Conservation (phyloP, 2,329 filamentous ascomycete genomes). For the Aspergillus texensis region DNA sequence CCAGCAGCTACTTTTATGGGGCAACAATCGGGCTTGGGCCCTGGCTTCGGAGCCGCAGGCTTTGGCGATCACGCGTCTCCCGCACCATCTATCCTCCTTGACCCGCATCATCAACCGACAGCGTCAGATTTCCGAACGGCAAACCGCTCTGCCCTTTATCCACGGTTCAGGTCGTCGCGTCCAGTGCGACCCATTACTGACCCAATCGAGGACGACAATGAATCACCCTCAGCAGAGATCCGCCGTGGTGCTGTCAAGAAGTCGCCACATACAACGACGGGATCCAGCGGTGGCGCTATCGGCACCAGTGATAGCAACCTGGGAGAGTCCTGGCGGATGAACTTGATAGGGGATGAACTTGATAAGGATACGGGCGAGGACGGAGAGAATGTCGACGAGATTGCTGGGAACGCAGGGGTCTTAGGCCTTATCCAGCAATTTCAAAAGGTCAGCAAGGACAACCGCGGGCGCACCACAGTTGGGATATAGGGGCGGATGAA, state of each 20-base stretch:
- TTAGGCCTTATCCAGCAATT: slow-evolving; percentile 69
- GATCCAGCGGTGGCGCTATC: slow-evolving; percentile 39
- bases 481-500: slow-evolving; percentile 30
- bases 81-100: slow-evolving; percentile 48
- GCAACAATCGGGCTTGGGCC: slow-evolving; percentile 32
- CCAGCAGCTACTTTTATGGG: neutral
- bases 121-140: slow-evolving; percentile 38
- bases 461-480: slow-evolving; percentile 38
- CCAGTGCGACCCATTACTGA: slow-evolving; percentile 29
- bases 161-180: slow-evolving; percentile 36
- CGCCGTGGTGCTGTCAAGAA: slow-evolving; percentile 19
- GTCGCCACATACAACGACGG: slow-evolving; percentile 27
- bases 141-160: slow-evolving; percentile 26
- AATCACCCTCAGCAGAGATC: slow-evolving; percentile 21
- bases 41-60: slow-evolving; percentile 27
- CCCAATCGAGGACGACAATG: slow-evolving; percentile 36
- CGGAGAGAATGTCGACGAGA: slow-evolving; percentile 50
- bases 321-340: slow-evolving; percentile 56
- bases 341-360: slow-evolving; percentile 37
- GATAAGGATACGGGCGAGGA: slow-evolving; percentile 50
- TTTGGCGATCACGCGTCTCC: slow-evolving; percentile 39
- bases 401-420: slow-evolving; percentile 58
- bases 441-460: slow-evolving; percentile 56
- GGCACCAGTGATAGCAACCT: slow-evolving; percentile 59
- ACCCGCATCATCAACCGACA: slow-evolving; percentile 51